Evolutionary conservation across 176 grass and related monocot species (phyloP), one percentile per base, ranked within the genome.

Genomic region (Aegilops umbellulata): DNA sequence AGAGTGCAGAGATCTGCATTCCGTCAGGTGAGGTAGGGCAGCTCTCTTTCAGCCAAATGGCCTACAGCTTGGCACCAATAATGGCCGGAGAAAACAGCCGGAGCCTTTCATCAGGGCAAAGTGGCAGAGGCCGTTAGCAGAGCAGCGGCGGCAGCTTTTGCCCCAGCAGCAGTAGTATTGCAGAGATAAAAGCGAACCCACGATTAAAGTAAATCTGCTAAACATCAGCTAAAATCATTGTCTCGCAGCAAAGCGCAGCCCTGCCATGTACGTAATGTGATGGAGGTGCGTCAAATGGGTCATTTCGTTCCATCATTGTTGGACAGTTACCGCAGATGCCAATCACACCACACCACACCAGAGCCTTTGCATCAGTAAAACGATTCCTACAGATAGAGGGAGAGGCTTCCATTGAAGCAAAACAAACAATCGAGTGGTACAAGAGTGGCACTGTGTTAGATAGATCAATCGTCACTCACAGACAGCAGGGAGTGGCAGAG

Each of bases 41-140:
- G 24, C 65, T 49, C 14, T 16, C 46, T 83, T 84, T 82, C 65
- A 26, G 20, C 19, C 55, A 58, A 82, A 76, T 91, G 81, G 20
- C 77, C 62, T 85, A 85, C 89, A 88, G 89, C 82, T 91, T 81
- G 89, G 85, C 69, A 77, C 82, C 82, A 84, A 91, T 87, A 57
- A 85, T 87, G 89, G 11, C 69, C 44, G 12, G 41, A 24, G 81
- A 80, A 84, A 70, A 77, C 76, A 80, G 57, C 42, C 80, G 47
- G 75, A 79, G 68, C 76, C 85, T 80, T 91, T 91, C 89, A 76
- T 87, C 85, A 80, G 75, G 60, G 80, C 85, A 87, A 68, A 76
- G 81, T 69, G 76, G 31, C 85, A 80, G 89, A 85, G 31, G 82
- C 82, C 79, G 62, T 78, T 78, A 15, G 51, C 51, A 73, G 73